Evolutionary conservation across 1,284 basidiomycete species (phyloP).

Genomic region (Hemileia vastatrix): DNA sequence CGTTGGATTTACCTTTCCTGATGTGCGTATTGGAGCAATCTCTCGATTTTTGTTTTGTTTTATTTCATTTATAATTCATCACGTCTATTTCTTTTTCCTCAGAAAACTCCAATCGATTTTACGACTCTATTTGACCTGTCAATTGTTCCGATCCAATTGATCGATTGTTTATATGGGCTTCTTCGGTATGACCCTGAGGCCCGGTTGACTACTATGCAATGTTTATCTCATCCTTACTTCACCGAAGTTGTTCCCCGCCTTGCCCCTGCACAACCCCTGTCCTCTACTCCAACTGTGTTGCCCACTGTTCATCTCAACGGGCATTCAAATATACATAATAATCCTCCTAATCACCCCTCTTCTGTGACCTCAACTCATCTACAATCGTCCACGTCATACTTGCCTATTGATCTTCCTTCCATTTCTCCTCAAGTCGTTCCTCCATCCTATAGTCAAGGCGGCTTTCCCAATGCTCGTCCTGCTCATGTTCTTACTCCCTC

Average conservation of each 20-base stretch:
- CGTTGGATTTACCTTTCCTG: slow-evolving; percentile 82
- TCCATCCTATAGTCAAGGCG: slow-evolving; percentile 29
- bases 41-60: not conserved
- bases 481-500: slow-evolving; percentile 20
- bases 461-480: slow-evolving; percentile 20
- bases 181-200: slow-evolving; percentile 82
- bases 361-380: slow-evolving; percentile 30
- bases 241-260: slow-evolving; percentile 53
- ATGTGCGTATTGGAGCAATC: slow-evolving; percentile 50
- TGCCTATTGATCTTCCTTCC: slow-evolving; percentile 22
- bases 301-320: too few species aligned
- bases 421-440: slow-evolving; percentile 33
- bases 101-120: slow-evolving; percentile 69
- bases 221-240: slow-evolving; percentile 80
- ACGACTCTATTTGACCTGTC: slow-evolving; percentile 65
- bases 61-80: not conserved
- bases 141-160: slow-evolving; percentile 61
- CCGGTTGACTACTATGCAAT: slow-evolving; percentile 74
- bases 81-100: slow-evolving; percentile 21
- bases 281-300: slow-evolving; percentile 26
- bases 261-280: slow-evolving; percentile 31
- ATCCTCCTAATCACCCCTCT: slow-evolving; percentile 33
- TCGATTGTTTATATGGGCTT: slow-evolving; percentile 85
- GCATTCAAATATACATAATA: too few species aligned
- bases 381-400: slow-evolving; percentile 24